These are phyloP conservation scores for Chytriomyces sp. DNA, from an alignment of 192 early-diverging fungal genomes.

Conservation along the genomic window DNA sequence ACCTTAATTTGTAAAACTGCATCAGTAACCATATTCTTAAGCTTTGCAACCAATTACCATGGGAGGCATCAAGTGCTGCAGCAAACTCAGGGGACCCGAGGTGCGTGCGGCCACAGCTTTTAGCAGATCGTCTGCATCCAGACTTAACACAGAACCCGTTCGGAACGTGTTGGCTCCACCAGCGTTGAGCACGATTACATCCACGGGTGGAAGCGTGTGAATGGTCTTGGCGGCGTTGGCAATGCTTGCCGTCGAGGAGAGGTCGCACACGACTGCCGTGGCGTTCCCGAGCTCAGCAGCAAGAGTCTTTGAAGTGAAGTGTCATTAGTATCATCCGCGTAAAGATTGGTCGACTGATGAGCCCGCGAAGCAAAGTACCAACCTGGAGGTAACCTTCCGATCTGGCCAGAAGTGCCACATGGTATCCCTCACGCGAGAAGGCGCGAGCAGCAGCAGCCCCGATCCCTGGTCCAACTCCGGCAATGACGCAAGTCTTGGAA, in stretches of 20 bases:
- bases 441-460: constrained; percentile 32
- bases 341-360: too few species aligned
- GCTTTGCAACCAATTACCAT: constrained; percentile 11
- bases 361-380: too few species aligned
- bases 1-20: neutral
- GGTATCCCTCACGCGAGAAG: constrained; percentile 36
- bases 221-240: neutral
- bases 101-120: neutral
- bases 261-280: constrained; percentile 9
- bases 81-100: constrained; percentile 14
- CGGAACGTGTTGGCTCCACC: constrained; percentile 17
- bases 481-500: constrained; percentile 18
- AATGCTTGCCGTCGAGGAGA: neutral
- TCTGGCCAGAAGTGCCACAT: constrained; percentile 39
- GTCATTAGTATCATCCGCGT: too few species aligned
- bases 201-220: neutral
- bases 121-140: constrained; percentile 1
- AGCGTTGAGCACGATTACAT: constrained; percentile 27
- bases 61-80: constrained; percentile 27
- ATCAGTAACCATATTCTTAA: neutral
- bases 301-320: constrained; percentile 17
- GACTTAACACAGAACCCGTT: constrained; percentile 2
- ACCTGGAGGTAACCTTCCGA: constrained; percentile 5
- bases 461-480: constrained; percentile 37
- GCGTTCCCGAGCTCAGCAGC: constrained; percentile 24